Evolutionary conservation across 177 flowering plant genomes (phyloP).

Genomic region (Telopea speciosissima): DNA sequence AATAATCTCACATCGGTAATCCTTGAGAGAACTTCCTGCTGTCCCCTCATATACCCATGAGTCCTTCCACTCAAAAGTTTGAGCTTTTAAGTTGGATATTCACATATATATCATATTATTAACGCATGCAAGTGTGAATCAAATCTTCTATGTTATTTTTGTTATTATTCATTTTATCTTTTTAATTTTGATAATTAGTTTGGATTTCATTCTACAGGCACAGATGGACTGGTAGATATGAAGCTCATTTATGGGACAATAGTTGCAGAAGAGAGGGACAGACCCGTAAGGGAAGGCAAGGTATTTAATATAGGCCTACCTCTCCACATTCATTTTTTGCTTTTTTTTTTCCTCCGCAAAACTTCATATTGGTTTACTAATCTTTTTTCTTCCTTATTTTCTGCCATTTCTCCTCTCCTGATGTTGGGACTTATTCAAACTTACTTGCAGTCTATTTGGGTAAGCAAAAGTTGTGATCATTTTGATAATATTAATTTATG

Average conservation of each 20-base stretch:
- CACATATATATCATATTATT: not conserved
- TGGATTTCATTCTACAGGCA: constrained; percentile 38
- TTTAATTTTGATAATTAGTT: not conserved
- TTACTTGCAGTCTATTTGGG: constrained; percentile 73
- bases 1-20: no score
- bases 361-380: constrained; percentile 3
- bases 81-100: no score
- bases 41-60: no score
- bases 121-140: not conserved
- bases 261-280: constrained; percentile 95
- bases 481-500: constrained; percentile 2
- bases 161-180: no score
- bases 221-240: constrained; percentile 92
- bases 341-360: no score
- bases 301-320: constrained; percentile 23
- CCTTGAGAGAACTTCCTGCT: no score
- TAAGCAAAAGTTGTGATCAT: constrained; percentile 27
- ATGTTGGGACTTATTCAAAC: constrained; percentile 21
- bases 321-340: no score
- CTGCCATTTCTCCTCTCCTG: constrained; percentile 13
- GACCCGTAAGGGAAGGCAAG: constrained; percentile 90
- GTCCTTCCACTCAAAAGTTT: no score
- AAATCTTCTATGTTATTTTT: not conserved
- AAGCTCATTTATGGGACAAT: constrained; percentile 92
- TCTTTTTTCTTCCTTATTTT: constrained; percentile 3